These are phyloP conservation scores for Pythium utonaiense DNA, from an alignment of 352 stramenopile genomes.

Conservation along the genomic window DNA sequence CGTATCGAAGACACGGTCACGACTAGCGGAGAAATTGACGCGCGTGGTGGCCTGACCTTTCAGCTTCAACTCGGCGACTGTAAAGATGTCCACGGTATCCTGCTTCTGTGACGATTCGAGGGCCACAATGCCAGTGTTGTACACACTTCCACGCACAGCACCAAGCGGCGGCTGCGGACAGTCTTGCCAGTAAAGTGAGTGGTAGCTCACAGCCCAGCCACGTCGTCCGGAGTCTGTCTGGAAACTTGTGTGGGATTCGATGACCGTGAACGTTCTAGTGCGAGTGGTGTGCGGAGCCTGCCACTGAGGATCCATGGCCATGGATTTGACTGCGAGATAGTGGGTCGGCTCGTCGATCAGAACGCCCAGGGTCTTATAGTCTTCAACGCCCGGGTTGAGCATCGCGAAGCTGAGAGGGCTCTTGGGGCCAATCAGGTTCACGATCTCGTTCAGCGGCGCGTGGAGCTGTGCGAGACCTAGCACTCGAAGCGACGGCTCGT, in stretches of 20 bases:
- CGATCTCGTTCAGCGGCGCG: conserved; percentile 19
- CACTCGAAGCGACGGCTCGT: conserved; percentile 10
- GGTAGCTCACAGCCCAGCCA: conserved; percentile 22
- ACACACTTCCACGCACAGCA: conserved; percentile 23
- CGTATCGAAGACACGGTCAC: conserved; percentile 10
- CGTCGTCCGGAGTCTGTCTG: conserved; percentile 13
- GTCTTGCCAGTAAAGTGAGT: conserved; percentile 19
- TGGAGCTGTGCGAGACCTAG: conserved; percentile 13
- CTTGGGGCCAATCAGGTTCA: conserved; percentile 13
- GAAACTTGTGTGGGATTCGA: conserved; percentile 18
- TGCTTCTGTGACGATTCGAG: conserved; percentile 4
- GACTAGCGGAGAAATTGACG: background rate
- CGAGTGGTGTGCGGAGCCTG: conserved; percentile 4
- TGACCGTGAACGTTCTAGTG: conserved; percentile 11
- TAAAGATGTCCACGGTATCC: conserved; percentile 15
- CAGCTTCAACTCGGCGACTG: conserved; percentile 19
- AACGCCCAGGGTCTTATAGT: conserved; percentile 11
- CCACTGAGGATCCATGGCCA: conserved; percentile 17
- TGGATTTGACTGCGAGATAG: conserved; percentile 18
- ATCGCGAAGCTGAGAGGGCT: conserved; percentile 17
- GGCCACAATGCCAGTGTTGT: conserved; percentile 21
- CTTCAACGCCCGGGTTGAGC: conserved; percentile 15
- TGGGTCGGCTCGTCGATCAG: conserved; percentile 10
- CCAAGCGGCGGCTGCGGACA: conserved; percentile 6
- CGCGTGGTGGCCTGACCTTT: conserved; percentile 10